Conservation (phyloP, 2,329 filamentous ascomycete genomes). For the Fusarium beomiforme region DNA sequence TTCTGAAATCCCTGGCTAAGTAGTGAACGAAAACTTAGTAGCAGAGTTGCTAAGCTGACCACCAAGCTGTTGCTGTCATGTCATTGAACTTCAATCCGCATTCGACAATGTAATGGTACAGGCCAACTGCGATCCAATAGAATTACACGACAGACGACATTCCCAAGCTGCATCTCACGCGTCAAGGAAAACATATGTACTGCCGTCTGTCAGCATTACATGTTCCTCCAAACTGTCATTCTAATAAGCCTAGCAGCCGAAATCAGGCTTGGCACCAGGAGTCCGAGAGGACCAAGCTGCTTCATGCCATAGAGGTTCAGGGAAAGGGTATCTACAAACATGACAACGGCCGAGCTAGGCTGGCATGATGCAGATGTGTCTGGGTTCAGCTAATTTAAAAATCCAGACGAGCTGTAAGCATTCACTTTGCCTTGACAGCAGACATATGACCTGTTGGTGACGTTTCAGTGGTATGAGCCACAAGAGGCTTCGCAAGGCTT, state of each 20-base stretch:
- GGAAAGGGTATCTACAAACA: slow-evolving; percentile 11
- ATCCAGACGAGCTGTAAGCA: background rate
- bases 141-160: slow-evolving; percentile 5
- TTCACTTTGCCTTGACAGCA: slow-evolving; percentile 4
- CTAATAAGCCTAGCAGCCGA: background rate
- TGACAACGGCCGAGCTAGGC: slow-evolving; percentile 5
- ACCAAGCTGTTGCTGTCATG: background rate
- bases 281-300: background rate
- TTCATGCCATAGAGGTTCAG: background rate
- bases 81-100: background rate
- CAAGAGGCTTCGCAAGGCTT: slow-evolving; percentile 32
- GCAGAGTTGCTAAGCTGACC: slow-evolving; percentile 2
- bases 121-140: slow-evolving; percentile 16
- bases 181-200: background rate
- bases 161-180: background rate
- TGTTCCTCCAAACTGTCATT: too few species aligned
- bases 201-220: background rate
- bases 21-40: background rate
- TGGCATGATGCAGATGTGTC: slow-evolving; percentile 1
- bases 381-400: background rate
- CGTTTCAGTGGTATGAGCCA: slow-evolving; percentile 39
- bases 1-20: background rate
- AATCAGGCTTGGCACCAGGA: background rate
- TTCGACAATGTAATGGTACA: background rate
- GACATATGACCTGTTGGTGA: slow-evolving; percentile 41